These are phyloP conservation scores for Diophrys sp. DNA, from an alignment of 73 alveolate genomes.

Conservation along the genomic window DNA sequence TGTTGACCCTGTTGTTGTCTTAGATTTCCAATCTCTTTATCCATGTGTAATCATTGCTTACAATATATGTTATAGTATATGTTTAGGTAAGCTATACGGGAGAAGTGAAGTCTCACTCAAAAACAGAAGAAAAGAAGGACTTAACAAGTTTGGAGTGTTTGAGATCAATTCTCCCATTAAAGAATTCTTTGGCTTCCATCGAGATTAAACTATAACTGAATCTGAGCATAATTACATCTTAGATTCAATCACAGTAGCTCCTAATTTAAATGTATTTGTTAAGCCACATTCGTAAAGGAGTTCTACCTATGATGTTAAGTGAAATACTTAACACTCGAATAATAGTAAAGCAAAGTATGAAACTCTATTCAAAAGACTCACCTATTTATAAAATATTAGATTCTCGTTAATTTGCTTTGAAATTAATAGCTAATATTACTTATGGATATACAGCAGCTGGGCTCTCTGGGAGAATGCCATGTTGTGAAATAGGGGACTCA, in stretches of 20 bases:
- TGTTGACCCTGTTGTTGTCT: conserved; percentile 93
- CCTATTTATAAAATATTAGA: conserved; percentile 77
- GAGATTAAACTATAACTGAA: conserved; percentile 14
- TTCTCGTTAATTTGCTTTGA: conserved; percentile 87
- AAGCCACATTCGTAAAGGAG: conserved; percentile 85
- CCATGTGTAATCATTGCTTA: conserved; percentile 97
- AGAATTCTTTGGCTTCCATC: conserved; percentile 52
- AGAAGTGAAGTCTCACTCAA: too few species aligned
- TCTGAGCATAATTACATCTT: conserved; percentile 48
- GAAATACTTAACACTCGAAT: conserved; percentile 94
- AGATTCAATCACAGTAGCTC: conserved; percentile 79
- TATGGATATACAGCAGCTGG: conserved; percentile 99
- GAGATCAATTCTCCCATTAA: conserved; percentile 60
- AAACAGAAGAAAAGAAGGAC: conserved; percentile 27
- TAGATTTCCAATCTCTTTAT: conserved; percentile 96
- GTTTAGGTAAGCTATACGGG: conserved; percentile 97
- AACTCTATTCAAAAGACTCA: conserved; percentile 74
- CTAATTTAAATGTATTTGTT: conserved; percentile 82
- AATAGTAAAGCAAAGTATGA: conserved; percentile 93
- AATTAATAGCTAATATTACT: conserved; percentile 88
- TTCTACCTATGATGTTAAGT: conserved; percentile 88
- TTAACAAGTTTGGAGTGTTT: conserved; percentile 76
- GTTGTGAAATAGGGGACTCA: conserved; percentile 96
- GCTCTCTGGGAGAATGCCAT: conserved; percentile 99
- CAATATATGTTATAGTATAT: conserved; percentile 97